Conservation (phyloP, 2,329 filamentous ascomycete genomes). For the Penicillium frequentans region DNA sequence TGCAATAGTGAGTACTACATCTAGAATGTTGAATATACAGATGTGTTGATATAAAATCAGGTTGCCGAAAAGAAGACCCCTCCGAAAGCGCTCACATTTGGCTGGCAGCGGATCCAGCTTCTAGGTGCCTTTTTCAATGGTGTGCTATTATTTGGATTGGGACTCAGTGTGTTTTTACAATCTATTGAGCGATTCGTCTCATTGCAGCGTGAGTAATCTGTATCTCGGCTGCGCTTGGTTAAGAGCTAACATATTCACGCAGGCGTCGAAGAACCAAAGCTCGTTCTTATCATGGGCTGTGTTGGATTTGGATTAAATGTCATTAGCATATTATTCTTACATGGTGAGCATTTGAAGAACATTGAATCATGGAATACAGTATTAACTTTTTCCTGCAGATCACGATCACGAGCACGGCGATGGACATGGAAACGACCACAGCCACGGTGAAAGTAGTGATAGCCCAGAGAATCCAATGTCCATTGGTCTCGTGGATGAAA, state of each 20-base stretch:
- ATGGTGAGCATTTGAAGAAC: constrained; percentile 45
- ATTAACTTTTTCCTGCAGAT: background rate
- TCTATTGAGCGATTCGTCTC: constrained; percentile 61
- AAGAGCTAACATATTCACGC: background rate
- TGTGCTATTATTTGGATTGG: constrained; percentile 69
- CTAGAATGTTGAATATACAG: background rate
- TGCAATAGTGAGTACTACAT: constrained; percentile 51
- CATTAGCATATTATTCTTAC: constrained; percentile 63
- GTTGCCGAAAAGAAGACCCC: constrained; percentile 35
- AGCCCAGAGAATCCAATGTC: background rate
- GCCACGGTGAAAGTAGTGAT: background rate
- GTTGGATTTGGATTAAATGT: constrained; percentile 66
- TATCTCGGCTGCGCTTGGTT: background rate
- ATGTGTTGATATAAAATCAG: background rate
- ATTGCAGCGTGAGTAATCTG: constrained; percentile 2
- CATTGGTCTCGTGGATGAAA: background rate
- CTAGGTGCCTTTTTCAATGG: constrained; percentile 78
- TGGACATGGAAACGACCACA: constrained; percentile 1
- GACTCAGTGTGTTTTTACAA: constrained; percentile 68
- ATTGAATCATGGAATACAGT: background rate
- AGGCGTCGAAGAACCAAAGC: constrained; percentile 63
- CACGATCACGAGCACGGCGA: constrained; percentile 9
- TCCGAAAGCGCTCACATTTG: constrained; percentile 9
- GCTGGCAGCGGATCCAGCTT: constrained; percentile 55
- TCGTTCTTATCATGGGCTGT: constrained; percentile 67